Conservation (phyloP, 257 asterid species). For the Solanum chilense region DNA sequence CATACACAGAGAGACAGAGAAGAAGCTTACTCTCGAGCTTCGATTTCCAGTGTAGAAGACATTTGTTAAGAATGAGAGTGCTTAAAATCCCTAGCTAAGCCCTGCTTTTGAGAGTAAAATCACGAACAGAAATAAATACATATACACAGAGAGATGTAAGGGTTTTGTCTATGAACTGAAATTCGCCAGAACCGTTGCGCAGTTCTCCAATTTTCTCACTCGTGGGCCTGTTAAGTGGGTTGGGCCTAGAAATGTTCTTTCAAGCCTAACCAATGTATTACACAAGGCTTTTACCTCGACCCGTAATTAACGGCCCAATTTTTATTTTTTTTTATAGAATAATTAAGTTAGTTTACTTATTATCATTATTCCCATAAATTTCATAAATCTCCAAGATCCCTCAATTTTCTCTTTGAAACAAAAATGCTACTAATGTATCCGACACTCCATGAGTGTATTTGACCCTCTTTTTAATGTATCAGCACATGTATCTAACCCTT, state of each 20-base stretch:
- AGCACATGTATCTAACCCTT: no score
- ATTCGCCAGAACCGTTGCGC: not conserved
- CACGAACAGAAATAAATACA: not conserved
- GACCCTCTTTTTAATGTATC: accelerated
- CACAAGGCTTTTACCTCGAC: not conserved
- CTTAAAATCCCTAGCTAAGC: not conserved
- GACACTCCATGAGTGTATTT: no score
- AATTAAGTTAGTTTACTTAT: no score
- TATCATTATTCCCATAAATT: no score
- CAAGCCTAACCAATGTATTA: not conserved
- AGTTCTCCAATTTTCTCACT: not conserved
- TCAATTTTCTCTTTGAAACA: no score
- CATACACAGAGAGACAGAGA: not conserved
- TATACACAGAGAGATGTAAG: not conserved
- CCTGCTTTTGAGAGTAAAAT: not conserved
- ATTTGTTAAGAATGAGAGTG: conserved; percentile 25
- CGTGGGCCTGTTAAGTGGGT: not conserved
- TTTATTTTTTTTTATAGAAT: no score
- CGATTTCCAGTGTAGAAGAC: conserved; percentile 96
- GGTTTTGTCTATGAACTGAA: not conserved
- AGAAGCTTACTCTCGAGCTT: conserved; percentile 79
- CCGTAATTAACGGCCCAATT: not conserved
- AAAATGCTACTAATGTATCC: no score
- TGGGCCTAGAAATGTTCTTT: not conserved
- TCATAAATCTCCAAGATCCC: no score